These are phyloP conservation scores for Madurella mycetomatis DNA, from an alignment of 2,329 filamentous ascomycete species.

Conservation along the genomic window DNA sequence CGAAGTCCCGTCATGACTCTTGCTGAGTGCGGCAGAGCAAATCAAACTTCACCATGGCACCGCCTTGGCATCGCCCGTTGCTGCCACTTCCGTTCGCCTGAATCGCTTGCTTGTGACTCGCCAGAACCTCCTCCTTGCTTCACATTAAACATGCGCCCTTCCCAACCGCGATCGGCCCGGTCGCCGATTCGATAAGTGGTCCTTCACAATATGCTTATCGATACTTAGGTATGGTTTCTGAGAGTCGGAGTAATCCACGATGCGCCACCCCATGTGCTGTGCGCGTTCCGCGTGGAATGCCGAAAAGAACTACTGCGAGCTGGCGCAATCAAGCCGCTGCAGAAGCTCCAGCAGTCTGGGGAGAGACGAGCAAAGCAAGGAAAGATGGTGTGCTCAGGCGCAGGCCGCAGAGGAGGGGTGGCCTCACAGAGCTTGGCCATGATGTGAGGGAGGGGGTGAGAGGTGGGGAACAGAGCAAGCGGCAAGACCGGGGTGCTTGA, in stretches of 20 bases:
- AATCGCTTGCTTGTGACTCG: too few relatives aligned
- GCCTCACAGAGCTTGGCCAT: constrained; percentile 11
- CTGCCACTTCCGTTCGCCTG: not conserved
- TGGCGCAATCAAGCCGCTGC: constrained; percentile 23
- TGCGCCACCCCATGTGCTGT: constrained; percentile 32
- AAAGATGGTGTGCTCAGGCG: constrained; percentile 33
- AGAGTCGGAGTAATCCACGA: not conserved
- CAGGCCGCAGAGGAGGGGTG: constrained; percentile 12
- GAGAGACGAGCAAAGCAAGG: constrained; percentile 25
- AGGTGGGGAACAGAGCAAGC: constrained; percentile 19
- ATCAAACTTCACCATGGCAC: constrained; percentile 8
- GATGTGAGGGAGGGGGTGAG: constrained; percentile 22
- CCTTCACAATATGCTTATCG: not conserved
- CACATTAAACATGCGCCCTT: too few relatives aligned
- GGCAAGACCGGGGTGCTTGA: constrained; percentile 12
- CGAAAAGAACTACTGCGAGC: not conserved
- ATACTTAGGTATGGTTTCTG: not conserved
- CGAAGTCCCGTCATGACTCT: not conserved
- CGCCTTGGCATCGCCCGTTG: not conserved
- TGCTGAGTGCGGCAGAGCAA: constrained; percentile 1
- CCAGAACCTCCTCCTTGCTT: too few relatives aligned
- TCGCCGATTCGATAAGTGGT: too few relatives aligned
- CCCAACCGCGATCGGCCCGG: too few relatives aligned
- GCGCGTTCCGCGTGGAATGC: constrained; percentile 12
- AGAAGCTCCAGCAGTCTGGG: constrained; percentile 29